Conservation (phyloP, 345 rosid genomes). For the Trapa incisa region DNA sequence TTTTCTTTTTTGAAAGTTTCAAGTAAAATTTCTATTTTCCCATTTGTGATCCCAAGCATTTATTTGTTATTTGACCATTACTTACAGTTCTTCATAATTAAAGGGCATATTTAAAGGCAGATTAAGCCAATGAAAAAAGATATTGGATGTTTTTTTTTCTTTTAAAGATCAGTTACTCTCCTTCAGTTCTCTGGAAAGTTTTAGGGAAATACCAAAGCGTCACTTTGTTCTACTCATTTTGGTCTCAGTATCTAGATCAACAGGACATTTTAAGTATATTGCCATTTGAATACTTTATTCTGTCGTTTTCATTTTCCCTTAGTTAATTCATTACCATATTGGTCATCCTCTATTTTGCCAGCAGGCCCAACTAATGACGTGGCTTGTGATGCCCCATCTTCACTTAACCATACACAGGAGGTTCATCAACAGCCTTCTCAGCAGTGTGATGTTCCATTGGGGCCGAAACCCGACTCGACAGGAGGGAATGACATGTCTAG, state of each 20-base stretch:
- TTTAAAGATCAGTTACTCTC: neutral
- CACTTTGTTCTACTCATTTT: neutral
- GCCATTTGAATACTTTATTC: neutral
- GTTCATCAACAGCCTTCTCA: slow-evolving; percentile 20
- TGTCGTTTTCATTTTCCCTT: slow-evolving; percentile 8
- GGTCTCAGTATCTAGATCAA: neutral
- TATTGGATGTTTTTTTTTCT: neutral
- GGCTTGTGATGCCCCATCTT: slow-evolving; percentile 20
- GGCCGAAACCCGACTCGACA: slow-evolving; percentile 4
- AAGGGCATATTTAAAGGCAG: neutral
- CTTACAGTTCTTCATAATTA: neutral
- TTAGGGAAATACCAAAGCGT: neutral
- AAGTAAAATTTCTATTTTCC: neutral
- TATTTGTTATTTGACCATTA: neutral
- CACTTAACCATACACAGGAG: slow-evolving; percentile 31
- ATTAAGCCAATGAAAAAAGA: neutral
- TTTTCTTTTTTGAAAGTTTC: neutral
- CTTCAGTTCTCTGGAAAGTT: neutral
- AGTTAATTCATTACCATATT: neutral
- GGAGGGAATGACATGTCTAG: too few species aligned
- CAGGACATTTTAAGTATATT: neutral
- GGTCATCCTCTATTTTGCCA: neutral
- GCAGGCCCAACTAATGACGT: slow-evolving; percentile 25
- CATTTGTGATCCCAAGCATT: neutral
- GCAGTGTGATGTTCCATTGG: slow-evolving; percentile 24